A percentile compares a stretch with the other conserved stretches of the same genome.
Conservation (phyloP, 257 asterid species). For the Solanum gracilifrons region DNA sequence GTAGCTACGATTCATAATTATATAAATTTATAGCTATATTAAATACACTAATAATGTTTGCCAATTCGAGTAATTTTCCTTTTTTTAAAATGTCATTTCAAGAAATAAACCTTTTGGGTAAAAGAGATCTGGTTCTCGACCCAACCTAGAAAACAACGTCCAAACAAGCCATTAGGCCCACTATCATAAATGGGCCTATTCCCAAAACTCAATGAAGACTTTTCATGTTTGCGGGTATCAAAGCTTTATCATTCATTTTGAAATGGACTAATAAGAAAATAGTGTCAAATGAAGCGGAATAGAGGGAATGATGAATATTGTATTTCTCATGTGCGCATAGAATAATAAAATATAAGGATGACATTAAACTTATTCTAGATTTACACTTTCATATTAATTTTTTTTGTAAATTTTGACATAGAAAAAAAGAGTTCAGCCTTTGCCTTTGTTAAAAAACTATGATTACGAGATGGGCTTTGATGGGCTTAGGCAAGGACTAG, state of each 20-base stretch:
- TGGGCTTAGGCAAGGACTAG: not conserved
- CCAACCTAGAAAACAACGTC: not conserved
- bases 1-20: too few species aligned
- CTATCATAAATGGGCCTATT: not conserved
- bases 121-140: not conserved
- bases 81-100: not conserved
- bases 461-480: not conserved
- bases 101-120: not conserved
- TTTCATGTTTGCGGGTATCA: not conserved
- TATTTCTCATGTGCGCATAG: not conserved
- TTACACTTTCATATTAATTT: not conserved
- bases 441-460: not conserved
- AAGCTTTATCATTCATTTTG: not conserved
- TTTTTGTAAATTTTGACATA: not conserved
- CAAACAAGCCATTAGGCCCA: not conserved
- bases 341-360: not conserved
- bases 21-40: too few species aligned
- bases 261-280: not conserved
- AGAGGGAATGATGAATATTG: not conserved
- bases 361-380: not conserved
- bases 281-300: not conserved
- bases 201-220: not conserved
- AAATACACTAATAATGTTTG: too few species aligned
- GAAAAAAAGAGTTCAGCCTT: not conserved
- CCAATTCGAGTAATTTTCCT: too few species aligned